A percentile compares a stretch with the other conserved stretches of the same genome.
Evolutionary conservation across 495 filamentous ascomycete species (phyloP).

Genomic region (Penicillium angulare): DNA sequence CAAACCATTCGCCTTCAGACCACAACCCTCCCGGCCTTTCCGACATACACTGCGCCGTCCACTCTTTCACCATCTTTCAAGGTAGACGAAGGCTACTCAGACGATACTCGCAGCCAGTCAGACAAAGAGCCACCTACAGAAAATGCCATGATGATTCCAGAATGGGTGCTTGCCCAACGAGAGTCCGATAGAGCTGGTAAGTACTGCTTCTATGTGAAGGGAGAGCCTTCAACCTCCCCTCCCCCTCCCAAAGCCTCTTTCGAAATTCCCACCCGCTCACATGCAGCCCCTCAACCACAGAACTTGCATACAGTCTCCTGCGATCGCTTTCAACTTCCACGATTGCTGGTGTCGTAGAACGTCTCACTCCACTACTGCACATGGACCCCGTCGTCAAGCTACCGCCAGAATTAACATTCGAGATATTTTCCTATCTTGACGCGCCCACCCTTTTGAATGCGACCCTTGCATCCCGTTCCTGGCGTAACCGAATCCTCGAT

Average conservation of each 20-base stretch:
- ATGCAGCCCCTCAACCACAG: constrained; percentile 22
- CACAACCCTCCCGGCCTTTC: constrained; percentile 22
- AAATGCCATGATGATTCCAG: constrained; percentile 45
- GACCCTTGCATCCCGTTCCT: constrained; percentile 72
- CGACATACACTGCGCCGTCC: constrained; percentile 31
- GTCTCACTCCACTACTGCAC: constrained; percentile 75
- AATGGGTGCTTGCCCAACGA: constrained; percentile 51
- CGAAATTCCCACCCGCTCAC: constrained; percentile 4
- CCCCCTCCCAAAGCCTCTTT: constrained; percentile 8
- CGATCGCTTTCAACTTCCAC: constrained; percentile 71
- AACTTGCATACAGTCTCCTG: constrained; percentile 57
- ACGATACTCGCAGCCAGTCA: constrained; percentile 58
- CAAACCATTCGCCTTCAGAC: constrained; percentile 27
- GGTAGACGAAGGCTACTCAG: constrained; percentile 65
- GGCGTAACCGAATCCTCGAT: constrained; percentile 80
- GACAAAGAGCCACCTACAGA: constrained; percentile 44
- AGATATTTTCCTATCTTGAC: constrained; percentile 83
- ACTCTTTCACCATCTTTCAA: constrained; percentile 46
- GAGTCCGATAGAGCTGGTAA: constrained; percentile 57
- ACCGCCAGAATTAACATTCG: constrained; percentile 82
- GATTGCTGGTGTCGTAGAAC: constrained; percentile 74
- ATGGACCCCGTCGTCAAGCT: constrained; percentile 86
- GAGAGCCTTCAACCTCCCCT: not conserved
- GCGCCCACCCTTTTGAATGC: constrained; percentile 73
- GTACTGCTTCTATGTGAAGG: constrained; percentile 9